Percentiles rank a stretch among this genome's conserved stretches.
Conservation (phyloP, 352 stramenopile species). For the Phytopythium helicoides region DNA sequence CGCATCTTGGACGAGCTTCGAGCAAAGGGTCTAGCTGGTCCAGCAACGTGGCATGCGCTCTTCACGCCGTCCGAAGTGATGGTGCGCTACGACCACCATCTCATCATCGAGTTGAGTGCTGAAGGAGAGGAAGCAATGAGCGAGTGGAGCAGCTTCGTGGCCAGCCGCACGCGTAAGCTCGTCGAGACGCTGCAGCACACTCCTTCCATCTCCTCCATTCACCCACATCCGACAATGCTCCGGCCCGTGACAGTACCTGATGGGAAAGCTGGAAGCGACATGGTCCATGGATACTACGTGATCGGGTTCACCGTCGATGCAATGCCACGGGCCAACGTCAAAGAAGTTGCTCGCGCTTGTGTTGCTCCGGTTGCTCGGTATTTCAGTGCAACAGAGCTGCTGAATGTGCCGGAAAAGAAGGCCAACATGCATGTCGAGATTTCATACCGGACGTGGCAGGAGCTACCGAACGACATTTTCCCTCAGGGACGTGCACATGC, state of each 20-base stretch:
- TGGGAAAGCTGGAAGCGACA: constrained; percentile 4
- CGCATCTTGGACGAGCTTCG: constrained; percentile 75
- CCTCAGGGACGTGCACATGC: constrained; percentile 50
- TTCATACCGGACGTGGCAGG: constrained; percentile 60
- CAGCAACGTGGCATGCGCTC: constrained; percentile 70
- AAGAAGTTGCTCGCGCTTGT: constrained; percentile 36
- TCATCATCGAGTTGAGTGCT: constrained; percentile 60
- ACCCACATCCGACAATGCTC: constrained; percentile 68
- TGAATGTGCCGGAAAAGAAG: constrained; percentile 52
- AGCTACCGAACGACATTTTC: constrained; percentile 65
- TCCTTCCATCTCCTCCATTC: constrained; percentile 50
- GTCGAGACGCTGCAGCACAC: constrained; percentile 82
- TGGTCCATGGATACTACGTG: constrained; percentile 58
- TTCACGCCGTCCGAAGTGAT: constrained; percentile 75
- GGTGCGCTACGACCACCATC: constrained; percentile 83
- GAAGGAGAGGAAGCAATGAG: constrained; percentile 53
- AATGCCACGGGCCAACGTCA: constrained; percentile 8
- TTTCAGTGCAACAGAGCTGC: constrained; percentile 77
- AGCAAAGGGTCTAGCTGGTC: constrained; percentile 55
- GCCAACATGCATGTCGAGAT: constrained; percentile 60
- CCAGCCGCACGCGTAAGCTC: constrained; percentile 79
- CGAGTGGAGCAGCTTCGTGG: constrained; percentile 77
- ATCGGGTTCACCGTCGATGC: constrained; percentile 58
- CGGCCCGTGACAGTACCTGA: constrained; percentile 9
- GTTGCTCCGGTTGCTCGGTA: constrained; percentile 67